Base-by-base conservation (phyloP, 1,284 basidiomycete species). In the Volvariella surrecta region DNA sequence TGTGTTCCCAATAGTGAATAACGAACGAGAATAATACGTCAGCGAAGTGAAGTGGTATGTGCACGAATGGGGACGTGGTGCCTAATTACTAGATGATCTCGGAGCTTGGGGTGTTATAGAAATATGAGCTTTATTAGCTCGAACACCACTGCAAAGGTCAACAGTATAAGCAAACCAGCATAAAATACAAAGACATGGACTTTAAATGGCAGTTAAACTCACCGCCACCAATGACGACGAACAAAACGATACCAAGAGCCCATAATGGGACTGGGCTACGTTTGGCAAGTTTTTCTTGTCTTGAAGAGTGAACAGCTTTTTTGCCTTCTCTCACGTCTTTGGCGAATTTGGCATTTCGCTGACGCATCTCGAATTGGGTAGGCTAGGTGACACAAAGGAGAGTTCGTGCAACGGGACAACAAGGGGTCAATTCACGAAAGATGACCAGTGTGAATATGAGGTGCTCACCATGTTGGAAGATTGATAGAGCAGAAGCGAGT, bases 221-320 rank as follows among this genome's bases (percentile, higher is more conserved):
- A 80, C 86, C 79, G 73, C 86, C 85, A 44, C 85, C 86, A 45
- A 82, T 56, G 17, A 89, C 73, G 19, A 88, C 81, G 53, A 88
- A 88, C 15, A 84, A 53, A 43, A 88, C 60, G 18, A 76, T 50
- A 2, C 79, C 82, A 32, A 88, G 61, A 22, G 79, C 80, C 80
- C 82, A 84, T 4, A 82, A 55, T 45, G 75, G 78, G 15, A 89
- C 55, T 10, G 86, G 84, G 52, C 81, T 85, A 45, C 73, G 71
- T 60, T 86, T 85, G 40, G 71, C 70, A 28, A 83, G 64, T 49
- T 69, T 68, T 47, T 89, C 83, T 53, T 82, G 76, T 50, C 81
- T 72, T 46, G 86, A 88, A 17, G 69, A 67, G 51, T 83, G 81
- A 44, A 75, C 73, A 1, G 82, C 75, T 43, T 84, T 84, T 68